Conservation (phyloP, 202 grass and related monocot species). For the Zoysia matrella region DNA sequence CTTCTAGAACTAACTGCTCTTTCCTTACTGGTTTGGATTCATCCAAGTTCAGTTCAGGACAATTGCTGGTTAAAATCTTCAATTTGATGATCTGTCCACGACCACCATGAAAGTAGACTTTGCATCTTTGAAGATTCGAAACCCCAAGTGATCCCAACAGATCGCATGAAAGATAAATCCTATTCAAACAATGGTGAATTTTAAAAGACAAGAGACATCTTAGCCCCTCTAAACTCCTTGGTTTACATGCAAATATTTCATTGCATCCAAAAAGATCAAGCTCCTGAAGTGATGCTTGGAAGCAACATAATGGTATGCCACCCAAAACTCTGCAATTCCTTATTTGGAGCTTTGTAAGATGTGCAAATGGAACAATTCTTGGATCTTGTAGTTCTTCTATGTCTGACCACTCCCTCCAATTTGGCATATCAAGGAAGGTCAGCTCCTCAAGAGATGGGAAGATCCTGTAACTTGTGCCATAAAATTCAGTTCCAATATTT, state of each 20-base stretch:
- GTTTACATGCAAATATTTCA: conserved; percentile 24
- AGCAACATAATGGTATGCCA: conserved; percentile 31
- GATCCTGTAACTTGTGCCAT: conserved; percentile 20
- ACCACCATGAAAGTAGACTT: conserved; percentile 12
- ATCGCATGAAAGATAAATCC: conserved; percentile 21
- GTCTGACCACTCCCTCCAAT: conserved; percentile 47
- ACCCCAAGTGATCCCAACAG: conserved; percentile 20
- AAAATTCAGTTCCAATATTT: conserved; percentile 45
- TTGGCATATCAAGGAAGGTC: conserved; percentile 26
- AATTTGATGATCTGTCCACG: conserved; percentile 17
- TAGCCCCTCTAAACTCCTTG: conserved; percentile 10
- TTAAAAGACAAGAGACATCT: conserved; percentile 5
- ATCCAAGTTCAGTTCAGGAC: conserved; percentile 11
- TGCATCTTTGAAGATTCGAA: conserved; percentile 28
- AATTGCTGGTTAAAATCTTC: conserved; percentile 23
- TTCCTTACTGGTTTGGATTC: conserved; percentile 9
- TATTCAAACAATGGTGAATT: conserved; percentile 18
- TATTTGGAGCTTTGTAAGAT: conserved; percentile 31
- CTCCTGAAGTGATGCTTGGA: conserved; percentile 39
- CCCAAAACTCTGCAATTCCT: conserved; percentile 19
- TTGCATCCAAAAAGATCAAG: conserved; percentile 27
- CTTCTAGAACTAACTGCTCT: conserved; percentile 24
- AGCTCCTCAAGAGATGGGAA: conserved; percentile 50
- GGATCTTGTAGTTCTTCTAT: conserved; percentile 17
- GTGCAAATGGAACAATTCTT: conserved; percentile 4